Base-by-base conservation (phyloP, 805 yeast genomes). In the Kodamaea neixiangensis region DNA sequence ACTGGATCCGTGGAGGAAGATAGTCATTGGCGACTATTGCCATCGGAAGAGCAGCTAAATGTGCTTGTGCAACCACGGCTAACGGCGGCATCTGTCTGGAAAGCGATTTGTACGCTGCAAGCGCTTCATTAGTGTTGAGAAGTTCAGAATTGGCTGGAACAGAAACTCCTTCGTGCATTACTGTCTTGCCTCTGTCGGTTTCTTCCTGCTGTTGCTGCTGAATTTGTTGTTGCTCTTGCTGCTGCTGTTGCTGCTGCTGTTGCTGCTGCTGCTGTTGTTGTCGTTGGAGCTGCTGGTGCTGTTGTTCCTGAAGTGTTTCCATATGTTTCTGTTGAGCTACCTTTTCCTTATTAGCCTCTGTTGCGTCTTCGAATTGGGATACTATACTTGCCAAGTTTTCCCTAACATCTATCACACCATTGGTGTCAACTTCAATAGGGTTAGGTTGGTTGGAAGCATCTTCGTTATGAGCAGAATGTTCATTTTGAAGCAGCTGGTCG, bases 1-100 rank as follows among this genome's bases (percentile, higher is more conserved):
- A 71, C 61, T 86, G 90, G 15, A 83, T 77, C 58, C 88, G 78
- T 18, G 83, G 78, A 1, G 86, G 82, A 20, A 82, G 65, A 54
- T 76, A 70, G 39, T 75, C 79, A 9, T 86, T 82, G 1, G 87
- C 83, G 1, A 80, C 74, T 4, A 83, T 62, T 2, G 82, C 77
- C 47, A 85, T 64, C 1, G 89, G 88, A 35, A 85, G 67, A 1
- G 87, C 83, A 0, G 85, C 80, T 38, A 83, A 62, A 58, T 83
- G 87, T 0, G 84, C 83, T 46, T 66, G 66, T 2, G 72, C 61
- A 35, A 67, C 52, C 45, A 53, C 48, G 0, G 75, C 69, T 7
- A 68, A 54, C 1, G 73, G 66, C 1, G 78, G 76, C 34, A 65
- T 52, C 50, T 71, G 76, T 50, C 67, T 65, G 2, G 75, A 64